Evolutionary conservation across 345 rosid genomes (phyloP).

Genomic region (Citrus maxima): DNA sequence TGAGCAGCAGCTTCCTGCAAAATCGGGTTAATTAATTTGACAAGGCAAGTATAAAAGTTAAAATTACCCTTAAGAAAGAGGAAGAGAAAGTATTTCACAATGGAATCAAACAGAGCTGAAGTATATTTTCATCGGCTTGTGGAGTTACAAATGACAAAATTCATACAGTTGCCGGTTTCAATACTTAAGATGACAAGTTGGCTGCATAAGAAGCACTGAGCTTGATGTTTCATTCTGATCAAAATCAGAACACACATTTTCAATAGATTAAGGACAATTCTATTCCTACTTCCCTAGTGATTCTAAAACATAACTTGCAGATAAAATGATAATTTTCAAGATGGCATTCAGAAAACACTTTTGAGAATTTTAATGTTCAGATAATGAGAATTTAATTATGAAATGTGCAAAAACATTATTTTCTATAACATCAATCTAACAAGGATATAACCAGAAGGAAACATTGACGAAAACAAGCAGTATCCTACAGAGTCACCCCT

Average conservation of each 20-base stretch:
- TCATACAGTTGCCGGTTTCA: neutral
- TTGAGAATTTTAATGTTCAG: neutral
- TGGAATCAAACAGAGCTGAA: neutral
- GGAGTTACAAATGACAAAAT: neutral
- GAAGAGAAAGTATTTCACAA: neutral
- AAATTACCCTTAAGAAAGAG: neutral
- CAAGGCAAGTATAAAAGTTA: neutral
- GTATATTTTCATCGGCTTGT: neutral
- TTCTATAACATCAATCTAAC: neutral
- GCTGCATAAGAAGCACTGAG: neutral
- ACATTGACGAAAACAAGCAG: neutral
- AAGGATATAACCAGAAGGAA: neutral
- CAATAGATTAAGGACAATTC: neutral
- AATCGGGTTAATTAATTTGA: neutral
- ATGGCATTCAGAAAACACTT: neutral
- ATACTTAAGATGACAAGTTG: neutral
- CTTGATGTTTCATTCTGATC: neutral
- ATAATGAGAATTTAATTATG: neutral
- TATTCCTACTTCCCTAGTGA: neutral
- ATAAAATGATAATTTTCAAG: neutral
- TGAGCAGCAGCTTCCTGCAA: slow-evolving; percentile 75
- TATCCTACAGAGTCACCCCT: neutral
- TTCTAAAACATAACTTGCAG: neutral
- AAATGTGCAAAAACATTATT: neutral
- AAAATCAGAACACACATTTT: neutral